Base-by-base conservation (phyloP, 1,284 basidiomycete species). In the Limonomyces culmigenus region DNA sequence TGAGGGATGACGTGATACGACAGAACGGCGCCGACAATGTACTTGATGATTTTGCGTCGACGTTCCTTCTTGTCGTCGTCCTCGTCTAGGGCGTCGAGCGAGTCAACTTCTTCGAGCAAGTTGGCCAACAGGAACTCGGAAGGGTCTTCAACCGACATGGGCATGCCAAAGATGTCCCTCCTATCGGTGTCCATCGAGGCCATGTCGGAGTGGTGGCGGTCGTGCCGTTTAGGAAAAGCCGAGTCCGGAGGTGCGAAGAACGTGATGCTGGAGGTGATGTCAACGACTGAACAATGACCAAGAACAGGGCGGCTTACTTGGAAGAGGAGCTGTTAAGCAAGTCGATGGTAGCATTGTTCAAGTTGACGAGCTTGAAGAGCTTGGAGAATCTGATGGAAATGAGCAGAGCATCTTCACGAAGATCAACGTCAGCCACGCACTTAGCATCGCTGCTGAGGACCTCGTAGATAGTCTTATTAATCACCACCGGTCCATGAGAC, bases 1-100 rank as follows among this genome's bases (percentile, higher is more conserved):
- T 58, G 50, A 11, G 69, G 65, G 11, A 83, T 54, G 34, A 70
- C 64, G 47, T 83, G 74, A 52, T 83, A 83, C 23, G 63, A 58
- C 4, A 78, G 52, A 13, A 76, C 59, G 30, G 66, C 65, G 25
- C 62, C 63, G 32, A 76, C 51, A 40, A 80, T 62, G 42, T 60
- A 58, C 44, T 67, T 64, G 39, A 74, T 47, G 19, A 63, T 55
- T 46, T 32, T 32, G 13, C 31, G 31, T 11, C 13, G 15, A 8
- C 31, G 6, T 19, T 70, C 60, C 51, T 68, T 70, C 46, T 70
- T 62, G 41, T 67, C 65, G 35, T 64, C 56, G 15, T 52, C 45
- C 14, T 56, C 53, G 23, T 58, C 50, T 13, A 49, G 43, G 29
- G 55, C 50, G 1, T 45, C 43, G 29, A 36, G 44, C 6, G 37